Conservation (phyloP, 2,329 filamentous ascomycete species). For the Tolypocladium ovalisporum region DNA sequence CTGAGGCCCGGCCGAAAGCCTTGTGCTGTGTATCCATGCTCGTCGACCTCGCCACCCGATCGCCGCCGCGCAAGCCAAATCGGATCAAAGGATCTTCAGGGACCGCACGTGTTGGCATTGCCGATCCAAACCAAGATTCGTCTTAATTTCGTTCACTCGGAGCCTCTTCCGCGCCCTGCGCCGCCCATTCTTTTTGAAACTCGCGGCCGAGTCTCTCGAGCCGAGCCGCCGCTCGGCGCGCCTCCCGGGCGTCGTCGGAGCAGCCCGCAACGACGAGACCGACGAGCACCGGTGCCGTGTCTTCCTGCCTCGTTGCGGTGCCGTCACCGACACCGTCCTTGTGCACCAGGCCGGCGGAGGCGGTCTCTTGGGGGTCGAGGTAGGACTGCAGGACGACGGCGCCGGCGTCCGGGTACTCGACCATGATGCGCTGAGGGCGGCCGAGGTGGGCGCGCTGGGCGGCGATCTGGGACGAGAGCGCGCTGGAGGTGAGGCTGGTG, state of each 20-base stretch:
- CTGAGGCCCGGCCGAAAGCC: background rate
- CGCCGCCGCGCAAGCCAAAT: background rate
- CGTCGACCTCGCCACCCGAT: background rate
- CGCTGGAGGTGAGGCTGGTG: slow-evolving; percentile 38
- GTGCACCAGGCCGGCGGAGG: background rate
- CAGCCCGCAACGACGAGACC: slow-evolving; percentile 41
- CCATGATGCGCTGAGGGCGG: slow-evolving; percentile 43
- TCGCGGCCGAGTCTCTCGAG: slow-evolving; percentile 43
- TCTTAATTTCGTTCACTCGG: slow-evolving; percentile 9
- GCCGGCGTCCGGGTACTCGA: slow-evolving; percentile 38
- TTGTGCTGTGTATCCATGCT: background rate
- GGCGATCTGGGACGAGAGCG: slow-evolving; percentile 41
- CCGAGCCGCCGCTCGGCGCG: slow-evolving; percentile 38
- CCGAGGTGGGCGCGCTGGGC: slow-evolving; percentile 43
- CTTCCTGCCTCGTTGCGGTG: slow-evolving; percentile 11
- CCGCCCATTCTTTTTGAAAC: slow-evolving; percentile 42
- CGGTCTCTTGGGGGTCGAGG: slow-evolving; percentile 25
- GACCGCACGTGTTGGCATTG: background rate
- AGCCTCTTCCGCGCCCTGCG: slow-evolving; percentile 15
- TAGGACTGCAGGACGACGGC: slow-evolving; percentile 34
- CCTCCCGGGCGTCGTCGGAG: slow-evolving; percentile 36
- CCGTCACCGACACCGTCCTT: slow-evolving; percentile 8
- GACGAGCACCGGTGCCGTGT: slow-evolving; percentile 40
- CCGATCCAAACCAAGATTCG: background rate
- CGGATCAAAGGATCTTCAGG: background rate